Evolutionary conservation across 1,284 basidiomycete genomes (phyloP), one percentile per base, ranked within the genome.

Genomic region (Rhodotorula glutinis): DNA sequence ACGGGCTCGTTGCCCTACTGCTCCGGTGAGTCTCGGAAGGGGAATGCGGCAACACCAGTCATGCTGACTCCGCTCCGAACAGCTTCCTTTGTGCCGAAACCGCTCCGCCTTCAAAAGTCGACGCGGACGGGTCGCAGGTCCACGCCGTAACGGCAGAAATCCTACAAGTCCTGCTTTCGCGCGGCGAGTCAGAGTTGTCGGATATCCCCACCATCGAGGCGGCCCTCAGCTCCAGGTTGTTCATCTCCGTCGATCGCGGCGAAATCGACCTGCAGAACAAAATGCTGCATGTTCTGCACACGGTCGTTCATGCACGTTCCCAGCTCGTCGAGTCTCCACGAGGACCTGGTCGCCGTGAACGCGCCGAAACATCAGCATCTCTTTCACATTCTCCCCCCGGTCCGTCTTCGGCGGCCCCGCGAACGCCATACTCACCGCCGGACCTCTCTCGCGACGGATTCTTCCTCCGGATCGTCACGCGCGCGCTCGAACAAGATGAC

Each of bases 251-350:
- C 25, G 87, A 92, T 71, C 81, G 81, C 29, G 81, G 81, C 25
- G 84, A 87, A 41, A 83, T 92, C 44, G 89, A 93, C 73, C 81
- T 93, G 21, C 93, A 96, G 79, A 93, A 92, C 82, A 94, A 93
- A 76, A 85, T 97, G 63, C 85, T 98, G 1, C 92, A 93, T 73
- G 85, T 95, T 14, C 83, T 98, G 1, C 93, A 97, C 76, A 88
- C 90, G 0, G 81, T 91, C 38, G 86, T 94, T 38, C 67, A 69
- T 30, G 75, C 73, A 25, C 53, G 69, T 23, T n/a, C 23, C 4
- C 46, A 47, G 46, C 46, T 21, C 1, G 21, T 25, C 46, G 46
- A 21, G 23, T 47, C 46, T 25, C 17, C 46, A 21, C 46, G 46
- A 19, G 33, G 33, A 11, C 11, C 33, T 11, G 33, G 7, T 7